These are phyloP conservation scores for Monascus ruber DNA, from an alignment of 2,329 filamentous ascomycete genomes.

Conservation along the genomic window DNA sequence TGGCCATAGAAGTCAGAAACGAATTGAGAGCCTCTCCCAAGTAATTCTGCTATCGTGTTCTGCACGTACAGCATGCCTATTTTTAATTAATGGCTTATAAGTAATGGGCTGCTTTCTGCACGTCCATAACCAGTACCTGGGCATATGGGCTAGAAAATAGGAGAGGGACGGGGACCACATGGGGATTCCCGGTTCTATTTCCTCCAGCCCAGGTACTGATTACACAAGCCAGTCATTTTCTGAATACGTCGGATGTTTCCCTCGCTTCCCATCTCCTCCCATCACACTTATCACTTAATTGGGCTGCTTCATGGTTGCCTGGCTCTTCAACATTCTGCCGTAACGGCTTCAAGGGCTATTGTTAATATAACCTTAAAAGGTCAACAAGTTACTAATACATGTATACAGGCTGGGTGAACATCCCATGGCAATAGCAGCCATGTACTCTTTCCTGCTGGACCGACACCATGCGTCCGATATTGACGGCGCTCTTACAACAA, in stretches of 20 bases:
- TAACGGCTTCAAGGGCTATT: no score
- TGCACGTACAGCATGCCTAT: conserved; percentile 11
- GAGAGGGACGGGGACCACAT: neutral
- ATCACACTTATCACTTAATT: no score
- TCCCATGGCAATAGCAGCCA: conserved; percentile 34
- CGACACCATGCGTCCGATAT: conserved; percentile 38
- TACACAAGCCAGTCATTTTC: neutral
- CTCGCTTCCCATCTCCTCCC: neutral
- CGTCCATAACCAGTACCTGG: conserved; percentile 3
- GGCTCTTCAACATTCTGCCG: no score
- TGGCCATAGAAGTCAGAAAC: conserved; percentile 24
- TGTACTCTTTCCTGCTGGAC: conserved; percentile 39
- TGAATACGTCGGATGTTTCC: neutral
- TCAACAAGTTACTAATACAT: conserved; percentile 11
- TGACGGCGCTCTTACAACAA: conserved; percentile 32
- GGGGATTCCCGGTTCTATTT: neutral
- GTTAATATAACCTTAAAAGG: no score
- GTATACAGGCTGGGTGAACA: conserved; percentile 37
- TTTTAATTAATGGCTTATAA: conserved; percentile 15
- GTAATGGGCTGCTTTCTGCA: conserved; percentile 12
- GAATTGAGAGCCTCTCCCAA: conserved; percentile 23
- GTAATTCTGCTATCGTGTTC: conserved; percentile 21
- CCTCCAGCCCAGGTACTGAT: neutral
- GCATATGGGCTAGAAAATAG: conserved; percentile 3
- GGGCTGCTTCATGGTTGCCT: no score